Conservation (phyloP, 495 filamentous ascomycete genomes). For the Hypoxylon crocopeplum region DNA sequence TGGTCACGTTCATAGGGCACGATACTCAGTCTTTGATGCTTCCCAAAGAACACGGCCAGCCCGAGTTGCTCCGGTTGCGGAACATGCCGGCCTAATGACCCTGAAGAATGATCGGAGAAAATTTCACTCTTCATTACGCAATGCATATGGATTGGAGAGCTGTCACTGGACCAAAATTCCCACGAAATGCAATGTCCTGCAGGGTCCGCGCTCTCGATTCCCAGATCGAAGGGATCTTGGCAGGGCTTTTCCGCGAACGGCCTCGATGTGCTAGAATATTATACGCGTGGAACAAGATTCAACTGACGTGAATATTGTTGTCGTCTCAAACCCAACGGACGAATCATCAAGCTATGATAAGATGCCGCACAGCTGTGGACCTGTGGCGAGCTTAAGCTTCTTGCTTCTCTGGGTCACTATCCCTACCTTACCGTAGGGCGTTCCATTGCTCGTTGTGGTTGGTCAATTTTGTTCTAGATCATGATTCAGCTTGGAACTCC, state of each 20-base stretch:
- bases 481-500: conserved; percentile 26
- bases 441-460: conserved; percentile 8
- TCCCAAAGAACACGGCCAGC: background rate
- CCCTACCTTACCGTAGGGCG: conserved; percentile 30
- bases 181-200: conserved; percentile 25
- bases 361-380: conserved; percentile 34
- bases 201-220: conserved; percentile 24
- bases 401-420: conserved; percentile 26
- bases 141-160: conserved; percentile 19
- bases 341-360: conserved; percentile 33
- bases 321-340: conserved; percentile 33
- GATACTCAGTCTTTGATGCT: background rate
- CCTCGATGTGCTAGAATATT: conserved; percentile 7
- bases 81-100: conserved; percentile 14
- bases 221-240: conserved; percentile 30
- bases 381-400: conserved; percentile 24
- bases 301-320: conserved; percentile 36
- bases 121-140: conserved; percentile 28
- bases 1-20: no score
- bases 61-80: conserved; percentile 28
- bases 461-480: conserved; percentile 18
- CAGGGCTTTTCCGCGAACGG: conserved; percentile 35
- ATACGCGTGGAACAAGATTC: conserved; percentile 10
- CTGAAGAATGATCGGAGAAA: conserved; percentile 7
- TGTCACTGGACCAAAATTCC: conserved; percentile 15